These are phyloP conservation scores for Plasmodium gaboni DNA, from an alignment of 169 alveolate species.

Conservation along the genomic window DNA sequence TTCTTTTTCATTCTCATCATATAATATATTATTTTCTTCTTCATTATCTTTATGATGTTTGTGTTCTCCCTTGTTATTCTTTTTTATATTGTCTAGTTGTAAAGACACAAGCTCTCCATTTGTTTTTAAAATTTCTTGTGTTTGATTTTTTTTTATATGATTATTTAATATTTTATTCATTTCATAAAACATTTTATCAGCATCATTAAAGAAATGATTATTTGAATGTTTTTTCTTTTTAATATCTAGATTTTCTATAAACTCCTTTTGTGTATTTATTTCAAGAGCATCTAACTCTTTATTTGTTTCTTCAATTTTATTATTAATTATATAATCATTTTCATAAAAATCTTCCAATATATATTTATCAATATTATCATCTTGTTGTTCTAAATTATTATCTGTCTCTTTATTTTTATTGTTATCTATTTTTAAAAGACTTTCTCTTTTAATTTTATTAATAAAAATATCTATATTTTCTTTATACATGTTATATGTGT, in stretches of 20 bases:
- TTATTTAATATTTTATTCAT: slow-evolving; percentile 46
- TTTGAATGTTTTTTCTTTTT: slow-evolving; percentile 1
- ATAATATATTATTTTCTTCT: neutral
- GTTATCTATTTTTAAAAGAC: neutral
- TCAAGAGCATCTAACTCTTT: neutral
- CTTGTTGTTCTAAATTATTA: neutral
- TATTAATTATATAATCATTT: neutral
- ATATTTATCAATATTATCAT: neutral
- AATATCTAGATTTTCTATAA: slow-evolving; percentile 24
- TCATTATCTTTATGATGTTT: neutral
- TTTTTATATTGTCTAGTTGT: neutral
- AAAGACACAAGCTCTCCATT: no score
- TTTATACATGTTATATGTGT: slow-evolving; percentile 15
- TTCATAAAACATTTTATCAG: slow-evolving; percentile 9
- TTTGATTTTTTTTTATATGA: slow-evolving; percentile 23
- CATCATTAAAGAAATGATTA: neutral
- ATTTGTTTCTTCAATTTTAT: neutral
- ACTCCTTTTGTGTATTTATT: slow-evolving; percentile 13
- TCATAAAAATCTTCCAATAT: neutral
- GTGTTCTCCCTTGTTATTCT: neutral
- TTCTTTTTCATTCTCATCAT: neutral
- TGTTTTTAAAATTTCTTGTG: neutral
- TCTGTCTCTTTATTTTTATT: neutral
- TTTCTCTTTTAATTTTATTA: slow-evolving; percentile 21
- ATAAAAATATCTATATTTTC: slow-evolving; percentile 20